Conservation (phyloP, 495 filamentous ascomycete genomes). For the Penicillium salamii region DNA sequence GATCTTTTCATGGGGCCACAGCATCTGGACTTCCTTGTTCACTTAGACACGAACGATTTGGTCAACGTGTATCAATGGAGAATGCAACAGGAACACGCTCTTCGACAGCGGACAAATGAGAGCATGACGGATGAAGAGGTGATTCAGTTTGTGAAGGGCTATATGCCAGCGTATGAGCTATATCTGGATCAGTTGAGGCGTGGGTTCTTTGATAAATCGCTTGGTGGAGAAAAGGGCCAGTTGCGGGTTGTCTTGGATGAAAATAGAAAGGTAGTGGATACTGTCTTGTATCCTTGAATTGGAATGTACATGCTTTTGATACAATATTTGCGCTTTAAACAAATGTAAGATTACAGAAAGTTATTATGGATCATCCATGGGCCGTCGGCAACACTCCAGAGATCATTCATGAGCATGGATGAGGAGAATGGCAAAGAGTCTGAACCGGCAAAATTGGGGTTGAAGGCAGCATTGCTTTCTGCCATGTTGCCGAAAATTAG, state of each 20-base stretch:
- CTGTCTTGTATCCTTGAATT: background rate
- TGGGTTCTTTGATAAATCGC: background rate
- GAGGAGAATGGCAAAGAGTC: conserved; percentile 20
- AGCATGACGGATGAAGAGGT: conserved; percentile 17
- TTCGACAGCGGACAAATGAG: background rate
- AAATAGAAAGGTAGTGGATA: conserved; percentile 5
- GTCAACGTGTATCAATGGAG: conserved; percentile 19
- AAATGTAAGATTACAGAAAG: conserved; percentile 3
- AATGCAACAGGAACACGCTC: conserved; percentile 16
- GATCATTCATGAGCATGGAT: conserved; percentile 26
- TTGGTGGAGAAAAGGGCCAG: background rate
- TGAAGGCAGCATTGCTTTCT: conserved; percentile 13
- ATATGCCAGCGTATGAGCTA: conserved; percentile 21
- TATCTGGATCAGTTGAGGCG: conserved; percentile 11
- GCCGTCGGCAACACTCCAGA: conserved; percentile 43
- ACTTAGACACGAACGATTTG: conserved; percentile 16
- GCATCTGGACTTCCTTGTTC: conserved; percentile 15
- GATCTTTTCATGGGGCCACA: conserved; percentile 14
- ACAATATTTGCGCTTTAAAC: background rate
- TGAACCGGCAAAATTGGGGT: conserved; percentile 11
- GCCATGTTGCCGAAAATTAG: conserved; percentile 25
- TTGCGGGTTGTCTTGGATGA: conserved; percentile 12
- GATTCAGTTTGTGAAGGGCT: conserved; percentile 12
- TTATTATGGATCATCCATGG: conserved; percentile 41
- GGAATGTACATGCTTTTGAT: background rate